Conservation (phyloP, 2,329 filamentous ascomycete species). For the Herpotrichia juniperi region DNA sequence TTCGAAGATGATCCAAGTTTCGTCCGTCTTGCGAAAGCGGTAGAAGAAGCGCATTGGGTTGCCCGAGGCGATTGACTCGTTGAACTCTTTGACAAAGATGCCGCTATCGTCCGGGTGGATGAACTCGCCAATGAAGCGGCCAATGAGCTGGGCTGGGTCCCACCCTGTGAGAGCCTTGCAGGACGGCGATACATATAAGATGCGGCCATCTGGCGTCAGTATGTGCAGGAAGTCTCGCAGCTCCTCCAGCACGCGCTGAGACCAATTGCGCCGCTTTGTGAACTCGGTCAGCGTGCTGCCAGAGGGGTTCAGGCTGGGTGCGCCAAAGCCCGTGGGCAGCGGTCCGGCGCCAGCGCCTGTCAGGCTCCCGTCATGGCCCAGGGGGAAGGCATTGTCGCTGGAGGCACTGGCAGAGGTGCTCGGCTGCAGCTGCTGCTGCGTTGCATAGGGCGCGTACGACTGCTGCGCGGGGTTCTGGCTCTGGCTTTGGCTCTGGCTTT, state of each 20-base stretch:
- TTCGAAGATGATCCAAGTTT: slow-evolving; percentile 80
- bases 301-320: slow-evolving; percentile 48
- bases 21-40: slow-evolving; percentile 77
- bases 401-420: slow-evolving; percentile 17
- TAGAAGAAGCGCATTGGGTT: slow-evolving; percentile 84
- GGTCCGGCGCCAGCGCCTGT: slow-evolving; percentile 60
- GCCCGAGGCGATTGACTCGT: slow-evolving; percentile 84
- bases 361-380: slow-evolving; percentile 36
- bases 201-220: slow-evolving; percentile 80
- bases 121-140: slow-evolving; percentile 78
- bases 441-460: slow-evolving; percentile 26
- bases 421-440: slow-evolving; percentile 33
- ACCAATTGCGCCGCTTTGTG: slow-evolving; percentile 77
- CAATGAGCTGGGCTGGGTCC: slow-evolving; percentile 70
- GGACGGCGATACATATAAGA: slow-evolving; percentile 86
- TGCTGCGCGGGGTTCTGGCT: slow-evolving; percentile 16
- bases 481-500: slow-evolving; percentile 25
- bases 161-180: slow-evolving; percentile 78
- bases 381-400: slow-evolving; percentile 31
- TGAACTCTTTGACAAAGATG: slow-evolving; percentile 85
- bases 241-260: slow-evolving; percentile 86
- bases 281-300: slow-evolving; percentile 68
- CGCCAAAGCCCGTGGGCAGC: slow-evolving; percentile 61
- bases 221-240: slow-evolving; percentile 88
- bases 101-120: slow-evolving; percentile 86